Percentiles rank a stretch among this genome's conserved stretches.
These are phyloP conservation scores for Wolfiporia cocos DNA, from an alignment of 1,284 basidiomycete species.

Conservation along the genomic window DNA sequence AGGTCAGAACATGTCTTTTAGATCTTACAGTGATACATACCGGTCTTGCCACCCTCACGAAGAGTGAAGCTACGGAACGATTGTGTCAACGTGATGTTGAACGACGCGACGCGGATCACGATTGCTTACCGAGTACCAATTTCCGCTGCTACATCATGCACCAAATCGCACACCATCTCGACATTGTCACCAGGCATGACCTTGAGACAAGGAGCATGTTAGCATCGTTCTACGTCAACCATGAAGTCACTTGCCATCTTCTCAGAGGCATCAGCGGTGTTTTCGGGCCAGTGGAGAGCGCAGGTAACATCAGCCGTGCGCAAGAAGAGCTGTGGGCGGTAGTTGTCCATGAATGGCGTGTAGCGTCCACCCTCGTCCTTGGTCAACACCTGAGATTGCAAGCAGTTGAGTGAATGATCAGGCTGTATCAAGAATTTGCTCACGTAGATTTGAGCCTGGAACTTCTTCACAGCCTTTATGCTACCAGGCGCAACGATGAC, in stretches of 20 bases:
- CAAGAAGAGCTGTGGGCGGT: constrained; percentile 94
- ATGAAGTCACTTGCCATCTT: constrained; percentile 62
- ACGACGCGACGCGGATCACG: too few species aligned
- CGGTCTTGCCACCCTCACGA: constrained; percentile 93
- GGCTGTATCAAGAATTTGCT: constrained; percentile 19
- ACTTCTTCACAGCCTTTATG: constrained; percentile 95
- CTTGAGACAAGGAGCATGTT: constrained; percentile 29
- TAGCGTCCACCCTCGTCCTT: constrained; percentile 99
- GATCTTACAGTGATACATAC: constrained; percentile 46
- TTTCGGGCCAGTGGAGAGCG: constrained; percentile 82
- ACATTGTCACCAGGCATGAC: constrained; percentile 99
- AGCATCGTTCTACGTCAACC: neutral
- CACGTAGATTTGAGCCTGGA: constrained; percentile 89
- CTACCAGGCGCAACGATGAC: constrained; percentile 87
- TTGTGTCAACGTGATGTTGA: constrained; percentile 1
- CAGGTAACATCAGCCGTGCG: constrained; percentile 95
- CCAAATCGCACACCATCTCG: constrained; percentile 84
- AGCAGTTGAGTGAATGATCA: constrained; percentile 2
- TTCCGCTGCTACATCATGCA: constrained; percentile 90
- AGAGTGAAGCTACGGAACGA: constrained; percentile 74
- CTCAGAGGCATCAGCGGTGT: constrained; percentile 67
- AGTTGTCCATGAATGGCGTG: constrained; percentile 96
- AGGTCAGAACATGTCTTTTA: neutral
- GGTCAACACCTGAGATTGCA: constrained; percentile 65
- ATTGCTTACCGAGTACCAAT: constrained; percentile 76